phyloP scores from a whole-genome alignment of 768 basidiomycete genomes.

The Suillus ampliporus region DNA sequence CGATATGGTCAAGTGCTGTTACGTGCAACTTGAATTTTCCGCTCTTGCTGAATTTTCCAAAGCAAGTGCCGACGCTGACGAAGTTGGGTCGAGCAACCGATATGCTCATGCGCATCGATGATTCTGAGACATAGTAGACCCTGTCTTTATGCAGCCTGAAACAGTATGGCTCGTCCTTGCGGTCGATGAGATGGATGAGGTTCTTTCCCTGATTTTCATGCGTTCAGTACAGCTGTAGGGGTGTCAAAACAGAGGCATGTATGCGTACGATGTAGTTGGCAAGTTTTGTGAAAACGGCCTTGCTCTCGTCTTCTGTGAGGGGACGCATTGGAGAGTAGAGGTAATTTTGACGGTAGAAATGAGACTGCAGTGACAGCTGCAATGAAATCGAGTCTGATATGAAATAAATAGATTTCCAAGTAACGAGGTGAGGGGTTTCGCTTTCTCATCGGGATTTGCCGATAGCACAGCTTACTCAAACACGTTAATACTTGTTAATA shows the following conservation, averaged over 20 bases:
- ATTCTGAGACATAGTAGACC: slow-evolving; percentile 96
- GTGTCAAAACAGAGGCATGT: background rate
- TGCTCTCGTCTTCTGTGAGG: slow-evolving; percentile 96
- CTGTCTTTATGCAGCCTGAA: slow-evolving; percentile 94
- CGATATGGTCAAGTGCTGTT: slow-evolving; percentile 90
- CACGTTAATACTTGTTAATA: background rate
- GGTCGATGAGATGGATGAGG: slow-evolving; percentile 92
- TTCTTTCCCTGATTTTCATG: slow-evolving; percentile 79
- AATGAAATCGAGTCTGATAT: slow-evolving; percentile 2
- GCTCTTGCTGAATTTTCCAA: slow-evolving; percentile 96
- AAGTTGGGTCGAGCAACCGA: slow-evolving; percentile 93
- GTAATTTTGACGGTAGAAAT: slow-evolving; percentile 15
- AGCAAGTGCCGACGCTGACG: slow-evolving; percentile 92
- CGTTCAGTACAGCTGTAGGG: background rate
- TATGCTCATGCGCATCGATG: slow-evolving; percentile 90
- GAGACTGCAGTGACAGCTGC: slow-evolving; percentile 10
- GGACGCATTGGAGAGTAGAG: slow-evolving; percentile 72
- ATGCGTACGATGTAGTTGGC: slow-evolving; percentile 91
- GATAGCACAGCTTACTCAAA: slow-evolving; percentile 5
- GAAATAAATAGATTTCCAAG: slow-evolving; percentile 9
- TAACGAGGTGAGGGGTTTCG: slow-evolving; percentile 9
- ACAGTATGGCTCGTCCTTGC: slow-evolving; percentile 93
- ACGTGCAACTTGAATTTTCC: slow-evolving; percentile 98
- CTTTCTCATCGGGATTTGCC: slow-evolving; percentile 7
- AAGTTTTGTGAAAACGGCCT: slow-evolving; percentile 93